Conservation (phyloP, 129 eudicot species). For the Helianthus annuus region DNA sequence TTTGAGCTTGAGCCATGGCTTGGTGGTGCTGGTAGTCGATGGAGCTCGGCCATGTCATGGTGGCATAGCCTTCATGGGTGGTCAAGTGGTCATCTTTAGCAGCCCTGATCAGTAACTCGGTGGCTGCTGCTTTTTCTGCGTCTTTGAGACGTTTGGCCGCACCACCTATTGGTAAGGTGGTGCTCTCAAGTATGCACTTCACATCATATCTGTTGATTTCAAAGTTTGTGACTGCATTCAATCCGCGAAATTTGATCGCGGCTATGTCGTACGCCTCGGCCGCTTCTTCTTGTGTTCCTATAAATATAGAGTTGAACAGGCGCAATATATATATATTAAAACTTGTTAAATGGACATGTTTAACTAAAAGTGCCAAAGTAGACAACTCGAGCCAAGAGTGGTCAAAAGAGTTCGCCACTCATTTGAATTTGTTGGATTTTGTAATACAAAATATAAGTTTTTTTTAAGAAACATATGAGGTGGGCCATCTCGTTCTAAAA, state of each 20-base stretch:
- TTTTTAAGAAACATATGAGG: no score
- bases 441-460: no score
- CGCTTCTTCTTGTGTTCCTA: conserved; percentile 97
- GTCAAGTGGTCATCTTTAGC: conserved; percentile 29
- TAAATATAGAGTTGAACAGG: background rate
- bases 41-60: conserved; percentile 50
- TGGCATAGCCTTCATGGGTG: conserved; percentile 25
- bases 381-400: no score
- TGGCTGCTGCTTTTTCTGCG: conserved; percentile 55
- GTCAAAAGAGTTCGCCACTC: no score
- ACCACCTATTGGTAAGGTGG: conserved; percentile 77
- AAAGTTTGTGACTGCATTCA: conserved; percentile 87
- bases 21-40: conserved; percentile 41
- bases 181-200: conserved; percentile 80
- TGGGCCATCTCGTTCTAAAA: no score
- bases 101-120: conserved; percentile 25
- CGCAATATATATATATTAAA: background rate
- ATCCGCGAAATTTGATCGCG: conserved; percentile 85
- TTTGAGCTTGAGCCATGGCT: conserved; percentile 37
- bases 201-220: conserved; percentile 88
- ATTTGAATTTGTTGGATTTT: no score
- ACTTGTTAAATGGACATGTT: background rate
- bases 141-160: conserved; percentile 86
- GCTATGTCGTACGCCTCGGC: conserved; percentile 99
- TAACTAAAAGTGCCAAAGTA: no score